phyloP scores from a whole-genome alignment of 208 protist genomes.

The Eutreptiella sp. region DNA sequence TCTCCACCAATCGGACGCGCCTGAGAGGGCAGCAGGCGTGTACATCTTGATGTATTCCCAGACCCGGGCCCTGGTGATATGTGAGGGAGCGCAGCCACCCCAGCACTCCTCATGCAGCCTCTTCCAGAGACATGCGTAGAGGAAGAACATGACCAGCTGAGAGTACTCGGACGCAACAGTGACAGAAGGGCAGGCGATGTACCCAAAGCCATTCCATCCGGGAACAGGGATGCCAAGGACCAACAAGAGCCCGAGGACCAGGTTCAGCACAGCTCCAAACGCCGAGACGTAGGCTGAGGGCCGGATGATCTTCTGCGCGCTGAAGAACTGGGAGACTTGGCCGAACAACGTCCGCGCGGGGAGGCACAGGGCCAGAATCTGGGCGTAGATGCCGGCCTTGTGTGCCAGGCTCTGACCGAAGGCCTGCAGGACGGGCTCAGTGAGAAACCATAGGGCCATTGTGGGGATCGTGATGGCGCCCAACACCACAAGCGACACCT shows the following conservation, averaged over 20 bases:
- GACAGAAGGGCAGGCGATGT: constrained; percentile 25
- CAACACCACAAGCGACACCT: constrained; percentile 4
- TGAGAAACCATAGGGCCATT: constrained; percentile 2
- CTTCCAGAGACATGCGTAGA: neutral
- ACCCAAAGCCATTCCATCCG: constrained; percentile 9
- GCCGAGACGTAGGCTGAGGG: constrained; percentile 24
- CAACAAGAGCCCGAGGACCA: constrained; percentile 29
- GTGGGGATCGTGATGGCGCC: neutral
- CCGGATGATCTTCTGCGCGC: constrained; percentile 23
- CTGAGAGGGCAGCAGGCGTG: constrained; percentile 12
- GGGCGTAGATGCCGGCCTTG: constrained; percentile 17
- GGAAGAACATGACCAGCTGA: neutral
- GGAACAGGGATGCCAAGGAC: constrained; percentile 9
- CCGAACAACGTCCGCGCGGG: constrained; percentile 18
- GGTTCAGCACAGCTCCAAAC: constrained; percentile 24
- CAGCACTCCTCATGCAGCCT: neutral
- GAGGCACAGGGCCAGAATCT: constrained; percentile 28
- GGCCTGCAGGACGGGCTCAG: constrained; percentile 1
- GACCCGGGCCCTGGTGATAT: neutral
- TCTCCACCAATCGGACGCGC: constrained; percentile 29
- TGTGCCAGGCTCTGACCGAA: neutral
- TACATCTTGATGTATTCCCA: constrained; percentile 4
- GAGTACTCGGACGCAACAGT: constrained; percentile 6
- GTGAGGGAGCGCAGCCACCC: neutral
- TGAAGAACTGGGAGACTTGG: constrained; percentile 14